A percentile compares a stretch with the other conserved stretches of the same genome.
These are phyloP conservation scores for Polyplosphaeria fusca DNA, from an alignment of 495 filamentous ascomycete genomes.

Conservation along the genomic window DNA sequence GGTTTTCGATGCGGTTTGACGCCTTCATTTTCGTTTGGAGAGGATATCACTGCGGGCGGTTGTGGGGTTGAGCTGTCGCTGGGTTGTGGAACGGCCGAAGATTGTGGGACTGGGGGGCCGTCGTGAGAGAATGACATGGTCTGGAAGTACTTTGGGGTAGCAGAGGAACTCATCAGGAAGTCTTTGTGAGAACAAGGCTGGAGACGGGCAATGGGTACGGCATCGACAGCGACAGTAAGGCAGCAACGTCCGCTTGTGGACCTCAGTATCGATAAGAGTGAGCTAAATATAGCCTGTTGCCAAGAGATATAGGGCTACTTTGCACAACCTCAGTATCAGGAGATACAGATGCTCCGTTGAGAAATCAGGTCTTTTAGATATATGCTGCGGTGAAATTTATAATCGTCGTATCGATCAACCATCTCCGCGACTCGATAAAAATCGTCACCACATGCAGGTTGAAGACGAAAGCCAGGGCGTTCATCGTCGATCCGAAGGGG, in stretches of 20 bases:
- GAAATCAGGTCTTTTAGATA: too few species aligned
- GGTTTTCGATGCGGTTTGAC: slow-evolving; percentile 60
- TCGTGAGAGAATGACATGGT: slow-evolving; percentile 18
- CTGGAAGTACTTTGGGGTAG: slow-evolving; percentile 32
- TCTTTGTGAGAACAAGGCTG: background rate
- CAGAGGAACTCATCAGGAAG: slow-evolving; percentile 22
- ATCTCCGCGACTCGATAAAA: too few species aligned
- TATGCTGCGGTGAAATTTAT: too few species aligned
- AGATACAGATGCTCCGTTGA: background rate
- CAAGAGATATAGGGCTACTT: slow-evolving; percentile 21
- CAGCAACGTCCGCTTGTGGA: too few species aligned
- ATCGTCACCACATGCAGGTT: too few species aligned
- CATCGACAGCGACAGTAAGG: too few species aligned
- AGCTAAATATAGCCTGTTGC: too few species aligned
- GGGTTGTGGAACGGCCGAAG: slow-evolving; percentile 9
- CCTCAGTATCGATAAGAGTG: too few species aligned
- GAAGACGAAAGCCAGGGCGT: too few species aligned
- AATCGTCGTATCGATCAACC: too few species aligned
- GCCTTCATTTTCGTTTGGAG: slow-evolving; percentile 3
- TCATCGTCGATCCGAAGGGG: too few species aligned
- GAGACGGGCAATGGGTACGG: background rate
- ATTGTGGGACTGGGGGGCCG: slow-evolving; percentile 5
- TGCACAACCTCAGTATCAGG: background rate
- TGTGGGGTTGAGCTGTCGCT: background rate
- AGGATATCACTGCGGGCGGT: background rate